Base-by-base conservation (phyloP, 768 basidiomycete genomes). In the Tricholoma saponaceum region DNA sequence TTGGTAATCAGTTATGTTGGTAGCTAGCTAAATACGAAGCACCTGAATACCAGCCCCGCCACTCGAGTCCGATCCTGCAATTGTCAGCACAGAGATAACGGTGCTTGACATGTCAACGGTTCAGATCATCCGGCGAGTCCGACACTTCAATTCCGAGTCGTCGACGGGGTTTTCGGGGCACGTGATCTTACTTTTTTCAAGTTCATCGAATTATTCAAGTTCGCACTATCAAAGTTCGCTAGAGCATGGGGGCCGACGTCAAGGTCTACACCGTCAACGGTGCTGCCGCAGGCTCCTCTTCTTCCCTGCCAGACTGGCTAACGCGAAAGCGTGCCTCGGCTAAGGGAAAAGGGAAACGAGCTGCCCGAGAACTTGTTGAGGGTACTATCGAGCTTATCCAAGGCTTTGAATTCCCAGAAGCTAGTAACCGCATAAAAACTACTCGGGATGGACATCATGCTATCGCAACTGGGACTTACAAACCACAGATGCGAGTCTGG, bases 231-330 rank as follows among this genome's bases (percentile, higher is more conserved):
- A 37, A 20, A 33, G 22, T 53, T 41, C 25, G 14, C 16, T 16
- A 43, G 16, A 25, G 25, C 32, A 67, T 66, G 64, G 63, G 58
- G 20, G 58, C 58, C 33, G 74, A 75, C 57, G 86, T 89, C 60
- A 92, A 89, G 70, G 91, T 96, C 37, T 98, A 98, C 77, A 97
- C 95, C 20, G 95, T 98, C 65, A 98, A 98, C 67, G 96, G 96
- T 18, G 87, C 92, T 9, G 82, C 89, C 5, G 83, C 90, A 0
- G 89, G 92, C 8, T 92, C 92, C 0, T 90, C 93, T 0, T 89
- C 94, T 0, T 89, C 94, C 35, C 80, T 97, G n/a, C 95, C 94
- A 1, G 93, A 96, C 74, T 97, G 95, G 95, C 83, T 97, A 47
- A 89, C 83, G 2, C 80, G 83, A 39, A 89, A 89, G 66, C 83